Evolutionary conservation across 2,329 filamentous ascomycete species (phyloP), one percentile per base, ranked within the genome.

Genomic region (Raffaelea albimanens): DNA sequence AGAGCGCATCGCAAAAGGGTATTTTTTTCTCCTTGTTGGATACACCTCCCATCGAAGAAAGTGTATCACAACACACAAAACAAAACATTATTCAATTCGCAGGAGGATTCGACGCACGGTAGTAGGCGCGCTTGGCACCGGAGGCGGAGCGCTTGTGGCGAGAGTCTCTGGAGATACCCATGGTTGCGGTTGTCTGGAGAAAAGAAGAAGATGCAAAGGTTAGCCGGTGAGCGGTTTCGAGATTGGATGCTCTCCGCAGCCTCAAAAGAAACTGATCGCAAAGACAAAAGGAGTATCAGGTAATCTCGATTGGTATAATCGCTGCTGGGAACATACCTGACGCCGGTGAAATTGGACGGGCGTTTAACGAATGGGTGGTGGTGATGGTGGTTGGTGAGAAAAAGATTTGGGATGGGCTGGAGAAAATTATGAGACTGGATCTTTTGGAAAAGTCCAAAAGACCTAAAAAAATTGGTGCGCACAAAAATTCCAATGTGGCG

Each of bases 131-230:
- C 86, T 98, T 98, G 68, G 94, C 93, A 82, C 93, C 94, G 72
- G 94, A 87, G 73, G 91, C 90, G 75, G 89, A 90, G 78, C 93
- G 90, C 87, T 98, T 98, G 85, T 98, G 93, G 80, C 93, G 89
- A 73, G 89, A 95, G 79, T 97, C 91, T 80, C 93, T 87, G 76
- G 91, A 96, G 80, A 98, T 97, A 98, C 93, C 87, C 86, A 91
- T 91, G 78, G 83, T 87, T 85, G 82, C 83, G 75, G 76, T 78
- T 76, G 25, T 78, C 78, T 83, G 70, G 58, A 63, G 58, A 48
- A 29, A 25, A 34, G 22, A 45, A 22, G 19, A 38, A 25, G 25
- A 46, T 25, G 45, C 38, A 18, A 25, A 11, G 16, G 5, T 22
- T 13, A n/a, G 14, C 16, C 7, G 18, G 9, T 16, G 19, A n/a